These are phyloP conservation scores for Boletus eberwhitei DNA, from an alignment of 768 basidiomycete genomes.

Conservation along the genomic window DNA sequence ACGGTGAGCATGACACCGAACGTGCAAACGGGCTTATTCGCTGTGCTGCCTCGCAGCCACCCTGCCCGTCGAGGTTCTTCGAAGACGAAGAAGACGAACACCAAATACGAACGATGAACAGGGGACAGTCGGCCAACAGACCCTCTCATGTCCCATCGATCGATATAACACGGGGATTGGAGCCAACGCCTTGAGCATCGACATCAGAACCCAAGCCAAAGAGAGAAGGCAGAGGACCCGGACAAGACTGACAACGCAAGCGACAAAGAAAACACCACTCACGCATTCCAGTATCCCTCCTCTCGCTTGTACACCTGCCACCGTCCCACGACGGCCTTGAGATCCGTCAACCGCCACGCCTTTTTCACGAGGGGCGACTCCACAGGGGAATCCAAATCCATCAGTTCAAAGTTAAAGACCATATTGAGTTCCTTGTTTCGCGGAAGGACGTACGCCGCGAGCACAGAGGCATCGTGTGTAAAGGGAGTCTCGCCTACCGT, in stretches of 20 bases:
- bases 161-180: conserved; percentile 2
- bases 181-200: neutral
- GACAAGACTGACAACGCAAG: neutral
- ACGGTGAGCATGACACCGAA: conserved; percentile 15
- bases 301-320: conserved; percentile 61
- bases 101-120: conserved; percentile 14
- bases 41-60: conserved; percentile 19
- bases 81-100: neutral
- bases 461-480: conserved; percentile 47
- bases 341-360: conserved; percentile 50
- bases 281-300: conserved; percentile 69
- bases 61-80: conserved; percentile 14
- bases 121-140: neutral
- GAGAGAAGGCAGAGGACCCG: neutral
- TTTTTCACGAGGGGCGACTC: conserved; percentile 39
- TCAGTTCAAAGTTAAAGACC: conserved; percentile 63
- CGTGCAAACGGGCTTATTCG: neutral
- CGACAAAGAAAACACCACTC: conserved; percentile 19
- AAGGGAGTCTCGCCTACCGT: conserved; percentile 66
- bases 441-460: conserved; percentile 57
- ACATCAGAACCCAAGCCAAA: neutral
- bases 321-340: conserved; percentile 42
- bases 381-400: conserved; percentile 53
- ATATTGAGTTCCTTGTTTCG: conserved; percentile 59
- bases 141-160: conserved; percentile 18